Base-by-base conservation (phyloP, 805 yeast genomes). In the Lipomyces sp. region DNA sequence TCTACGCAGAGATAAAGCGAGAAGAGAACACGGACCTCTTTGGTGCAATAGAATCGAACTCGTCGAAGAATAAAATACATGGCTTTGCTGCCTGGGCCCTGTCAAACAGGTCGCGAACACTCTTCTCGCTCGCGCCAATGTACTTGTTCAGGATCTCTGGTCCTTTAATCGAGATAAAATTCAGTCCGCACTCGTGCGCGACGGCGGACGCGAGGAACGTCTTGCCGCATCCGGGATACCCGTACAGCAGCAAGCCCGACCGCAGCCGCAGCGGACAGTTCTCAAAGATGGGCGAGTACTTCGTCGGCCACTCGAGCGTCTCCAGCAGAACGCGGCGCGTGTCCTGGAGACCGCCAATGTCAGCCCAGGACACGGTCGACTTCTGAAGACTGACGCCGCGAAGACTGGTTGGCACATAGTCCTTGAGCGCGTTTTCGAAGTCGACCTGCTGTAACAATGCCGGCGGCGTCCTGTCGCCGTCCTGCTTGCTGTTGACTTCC, bases 161-260 rank as follows among this genome's bases (percentile, higher is more conserved):
- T 10, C 98, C 98, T 65, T 91, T 91, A 40, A 91, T 84, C 1
- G 95, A 84, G 24, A 91, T 90, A 65, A 91, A 91, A 62, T 91
- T 91, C 53, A 91, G 73, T 0, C 97, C 97, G 70, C 96, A 89
- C 65, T 90, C 93, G 1, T 88, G 83, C 1, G 96, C 95, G 45
- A 91, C 86, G 0, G 97, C 96, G 49, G 93, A 84, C 0, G 98
- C 98, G 35, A 91, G 68, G 55, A 90, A 73, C 0, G 98, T 91
- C 68, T 91, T 91, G 40, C 98, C 98, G 69, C 98, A 91, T 1
- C 98, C 98, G 0, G 98, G 98, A 65, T 87, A 91, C 0, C 98
- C 98, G 67, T 91, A 91, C 13, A 91, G 75, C 44, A 91, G 70
- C 22, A 91, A 80, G 44, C 98, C 98, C 0, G 96, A 87, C 61